Base-by-base conservation (phyloP, 331 rosid species). In the Rosa hybrid region DNA sequence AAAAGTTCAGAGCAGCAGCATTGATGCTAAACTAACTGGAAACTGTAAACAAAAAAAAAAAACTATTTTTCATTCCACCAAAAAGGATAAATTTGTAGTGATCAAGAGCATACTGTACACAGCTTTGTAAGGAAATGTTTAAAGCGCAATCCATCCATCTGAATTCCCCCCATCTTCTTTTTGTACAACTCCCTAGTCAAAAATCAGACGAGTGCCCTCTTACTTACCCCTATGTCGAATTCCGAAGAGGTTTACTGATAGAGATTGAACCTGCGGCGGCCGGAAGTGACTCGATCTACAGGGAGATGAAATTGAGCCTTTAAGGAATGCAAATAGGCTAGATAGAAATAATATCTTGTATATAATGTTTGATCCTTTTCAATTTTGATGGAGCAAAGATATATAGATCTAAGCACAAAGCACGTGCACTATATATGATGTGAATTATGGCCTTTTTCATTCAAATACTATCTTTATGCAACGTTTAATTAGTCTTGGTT, bases 161-260 rank as follows among this genome's bases (percentile, higher is more conserved):
- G 71, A 69, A 81, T 65, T 69, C 59, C 1, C 80, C 86, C 75
- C 51, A 2, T 12, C 8, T 74, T 69, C 38, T 74, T 50, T 76
- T 86, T 88, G 81, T 86, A 86, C 87, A 86, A 79, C 75, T 77
- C 71, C 88, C 76, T 44, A 53, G 82, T 49, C 59, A 83, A 25
- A 82, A 75, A 83, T 45, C 54, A 76, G 90, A 90, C 65, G 98
- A 93, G 10, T 69, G 48, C 57, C 98, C 97, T 18, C 81, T 93
- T 67, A 92, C 98, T 88, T 81, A 85, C 71, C 97, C 98, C n/a
- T 93, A 81, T 54, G 92, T 93, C 65, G 87, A 86, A 63, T 93
- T 93, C 83, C 71, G 68, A n/a, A 49, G 73, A 75, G 98, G 89
- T 51, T 71, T 93, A 78, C 41, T 69, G 9, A 69, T 91, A 86